These are phyloP conservation scores for Haematococcus lacustris DNA, from an alignment of 139 green algal species.

Conservation along the genomic window DNA sequence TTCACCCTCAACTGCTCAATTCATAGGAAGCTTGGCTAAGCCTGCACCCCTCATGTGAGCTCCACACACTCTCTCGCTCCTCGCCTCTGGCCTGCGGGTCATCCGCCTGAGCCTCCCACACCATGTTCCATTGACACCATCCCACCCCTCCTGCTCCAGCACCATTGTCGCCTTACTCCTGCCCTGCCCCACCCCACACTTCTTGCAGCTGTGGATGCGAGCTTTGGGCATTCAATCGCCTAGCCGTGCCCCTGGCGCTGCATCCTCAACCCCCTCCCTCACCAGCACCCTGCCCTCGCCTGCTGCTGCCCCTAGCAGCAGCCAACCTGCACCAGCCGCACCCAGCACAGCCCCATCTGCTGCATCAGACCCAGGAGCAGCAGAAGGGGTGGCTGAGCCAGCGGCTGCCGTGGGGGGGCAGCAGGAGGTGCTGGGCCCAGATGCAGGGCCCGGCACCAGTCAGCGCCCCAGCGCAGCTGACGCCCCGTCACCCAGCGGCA, in stretches of 20 bases:
- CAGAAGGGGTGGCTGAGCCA: neutral
- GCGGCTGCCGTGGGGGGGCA: neutral
- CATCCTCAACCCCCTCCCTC: neutral
- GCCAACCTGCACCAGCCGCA: conserved; percentile 1
- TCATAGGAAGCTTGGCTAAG: neutral
- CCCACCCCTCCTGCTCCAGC: neutral
- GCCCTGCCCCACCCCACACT: neutral
- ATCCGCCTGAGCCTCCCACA: too few species aligned
- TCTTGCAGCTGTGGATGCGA: conserved; percentile 40
- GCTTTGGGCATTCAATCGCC: conserved; percentile 9
- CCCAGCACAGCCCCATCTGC: neutral
- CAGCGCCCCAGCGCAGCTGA: neutral
- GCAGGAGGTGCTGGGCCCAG: neutral
- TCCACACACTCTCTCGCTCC: too few species aligned
- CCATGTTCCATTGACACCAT: neutral
- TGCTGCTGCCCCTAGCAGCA: neutral
- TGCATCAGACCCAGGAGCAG: neutral
- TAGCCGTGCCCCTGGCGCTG: neutral
- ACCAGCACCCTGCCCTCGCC: neutral
- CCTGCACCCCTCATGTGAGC: neutral
- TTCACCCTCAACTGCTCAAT: neutral
- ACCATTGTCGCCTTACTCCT: neutral
- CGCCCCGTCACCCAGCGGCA: neutral
- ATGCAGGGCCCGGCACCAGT: neutral
- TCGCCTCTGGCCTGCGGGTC: too few species aligned